Evolutionary conservation across 225 moss, liverwort and hornwort genomes (phyloP), one percentile per base, ranked within the genome.

Genomic region (Thuidium tamariscinum): DNA sequence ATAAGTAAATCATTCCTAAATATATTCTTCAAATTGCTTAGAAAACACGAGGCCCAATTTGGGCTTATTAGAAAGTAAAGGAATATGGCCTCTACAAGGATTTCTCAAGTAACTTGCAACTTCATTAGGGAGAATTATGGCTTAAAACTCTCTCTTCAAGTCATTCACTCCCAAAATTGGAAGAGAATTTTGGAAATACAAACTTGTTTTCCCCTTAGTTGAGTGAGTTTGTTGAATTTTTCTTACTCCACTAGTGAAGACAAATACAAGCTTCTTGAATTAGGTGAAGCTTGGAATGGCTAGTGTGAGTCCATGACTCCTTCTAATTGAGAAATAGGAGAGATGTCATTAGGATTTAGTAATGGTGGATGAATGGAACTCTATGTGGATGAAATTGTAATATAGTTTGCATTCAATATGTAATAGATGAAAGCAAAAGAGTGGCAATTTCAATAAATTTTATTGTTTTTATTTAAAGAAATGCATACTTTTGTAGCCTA

Each of bases 261-360:
- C 2, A 0, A 27, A 16, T 2, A 16, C 2, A 0, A 17, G 6
- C 29, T 17, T 29, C 2, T 1, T 1, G 0, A 41, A 9, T 3
- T 41, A 41, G 39, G 16, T 15, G 25, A 14, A 69, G 25, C 8
- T 69, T 69, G 5, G 0, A 25, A 0, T 41, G 8, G 14, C 25
- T 69, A 41, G 1, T 0, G 1, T 9, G 4, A 63, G 1, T 16
- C 3, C 1, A 1, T 37, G 12, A 22, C 37, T 67, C 7, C 0
- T 0, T 3, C 3, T 14, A 8, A 69, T 25, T 70, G 9, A 27
- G 9, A 69, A 69, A 41, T 41, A 14, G 39, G 39, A 0, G 8
- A 26, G 5, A 41, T 69, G 4, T 26, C 69, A 69, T 39, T 26
- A 26, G 15, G 14, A 5, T 41, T 69, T 26, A 41, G 5, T 41